Conservation (phyloP, 345 rosid genomes). For the Arabidopsis arenosa region DNA sequence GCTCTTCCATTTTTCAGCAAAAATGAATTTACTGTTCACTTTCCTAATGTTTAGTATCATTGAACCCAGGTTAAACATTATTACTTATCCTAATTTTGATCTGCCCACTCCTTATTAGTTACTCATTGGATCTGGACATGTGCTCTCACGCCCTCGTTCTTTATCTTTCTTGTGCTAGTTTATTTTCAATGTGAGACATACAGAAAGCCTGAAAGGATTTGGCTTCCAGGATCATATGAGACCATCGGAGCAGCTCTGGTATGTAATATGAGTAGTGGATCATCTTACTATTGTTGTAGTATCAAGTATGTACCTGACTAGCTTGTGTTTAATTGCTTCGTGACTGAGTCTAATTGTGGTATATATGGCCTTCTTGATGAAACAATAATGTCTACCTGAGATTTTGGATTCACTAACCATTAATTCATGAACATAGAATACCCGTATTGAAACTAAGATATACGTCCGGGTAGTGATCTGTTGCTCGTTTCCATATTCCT, state of each 20-base stretch:
- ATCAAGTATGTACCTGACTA: conserved; percentile 23
- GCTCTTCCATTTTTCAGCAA: too few species aligned
- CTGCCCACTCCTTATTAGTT: conserved; percentile 17
- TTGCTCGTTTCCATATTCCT: too few species aligned
- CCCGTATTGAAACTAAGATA: too few species aligned
- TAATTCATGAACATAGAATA: too few species aligned
- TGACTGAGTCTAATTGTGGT: too few species aligned
- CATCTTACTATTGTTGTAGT: conserved; percentile 12
- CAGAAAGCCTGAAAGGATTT: conserved; percentile 40
- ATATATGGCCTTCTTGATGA: too few species aligned
- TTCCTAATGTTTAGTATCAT: too few species aligned
- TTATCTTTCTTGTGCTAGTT: neutral
- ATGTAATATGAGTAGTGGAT: conserved; percentile 44
- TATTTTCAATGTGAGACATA: neutral
- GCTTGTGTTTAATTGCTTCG: conserved; percentile 49
- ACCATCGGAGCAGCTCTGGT: conserved; percentile 93
- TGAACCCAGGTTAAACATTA: neutral
- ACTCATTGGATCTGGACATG: conserved; percentile 6
- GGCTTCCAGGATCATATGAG: conserved; percentile 96
- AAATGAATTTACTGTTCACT: neutral
- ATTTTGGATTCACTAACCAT: too few species aligned
- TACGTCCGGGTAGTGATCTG: too few species aligned
- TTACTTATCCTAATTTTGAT: conserved; percentile 6
- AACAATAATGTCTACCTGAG: too few species aligned
- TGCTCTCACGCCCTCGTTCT: neutral